Conservation (phyloP, 2,329 filamentous ascomycete genomes). For the Trichoderma koningiopsis region DNA sequence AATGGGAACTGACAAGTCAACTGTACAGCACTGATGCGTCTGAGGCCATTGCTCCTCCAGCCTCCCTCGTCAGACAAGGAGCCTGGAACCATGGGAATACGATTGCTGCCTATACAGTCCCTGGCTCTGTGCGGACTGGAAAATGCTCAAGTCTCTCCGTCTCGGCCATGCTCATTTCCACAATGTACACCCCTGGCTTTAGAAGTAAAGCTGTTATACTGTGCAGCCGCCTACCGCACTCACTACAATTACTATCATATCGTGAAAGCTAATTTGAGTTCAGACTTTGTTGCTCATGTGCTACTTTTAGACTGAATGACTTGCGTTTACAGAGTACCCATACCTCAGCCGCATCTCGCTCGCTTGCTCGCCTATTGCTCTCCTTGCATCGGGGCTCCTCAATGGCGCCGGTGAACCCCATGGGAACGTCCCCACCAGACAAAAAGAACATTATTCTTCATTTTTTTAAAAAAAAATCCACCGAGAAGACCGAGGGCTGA, state of each 20-base stretch:
- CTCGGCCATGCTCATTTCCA: not conserved
- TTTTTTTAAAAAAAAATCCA: not conserved
- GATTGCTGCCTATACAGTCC: not conserved
- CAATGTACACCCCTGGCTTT: not conserved
- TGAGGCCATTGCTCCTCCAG: not conserved
- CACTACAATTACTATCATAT: not conserved
- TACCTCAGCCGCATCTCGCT: conserved; percentile 6
- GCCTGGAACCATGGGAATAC: not conserved
- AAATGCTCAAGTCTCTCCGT: not conserved
- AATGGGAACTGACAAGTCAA: not conserved
- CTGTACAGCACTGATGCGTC: not conserved
- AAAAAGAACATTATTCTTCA: not conserved
- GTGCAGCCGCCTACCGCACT: not conserved
- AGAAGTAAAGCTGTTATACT: not conserved
- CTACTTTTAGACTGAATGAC: conserved; percentile 5
- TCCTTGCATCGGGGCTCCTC: not conserved
- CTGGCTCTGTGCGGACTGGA: not conserved
- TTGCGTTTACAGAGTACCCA: not conserved
- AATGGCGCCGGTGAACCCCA: not conserved
- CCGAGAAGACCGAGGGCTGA: conserved; percentile 13
- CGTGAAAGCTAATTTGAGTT: not conserved
- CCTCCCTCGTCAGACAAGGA: not conserved
- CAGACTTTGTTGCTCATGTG: not conserved
- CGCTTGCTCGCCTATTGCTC: conserved; percentile 5
- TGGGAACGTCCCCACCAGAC: not conserved